phyloP scores from a whole-genome alignment of 1,284 basidiomycete species.

The Garcileccinum viscosum region DNA sequence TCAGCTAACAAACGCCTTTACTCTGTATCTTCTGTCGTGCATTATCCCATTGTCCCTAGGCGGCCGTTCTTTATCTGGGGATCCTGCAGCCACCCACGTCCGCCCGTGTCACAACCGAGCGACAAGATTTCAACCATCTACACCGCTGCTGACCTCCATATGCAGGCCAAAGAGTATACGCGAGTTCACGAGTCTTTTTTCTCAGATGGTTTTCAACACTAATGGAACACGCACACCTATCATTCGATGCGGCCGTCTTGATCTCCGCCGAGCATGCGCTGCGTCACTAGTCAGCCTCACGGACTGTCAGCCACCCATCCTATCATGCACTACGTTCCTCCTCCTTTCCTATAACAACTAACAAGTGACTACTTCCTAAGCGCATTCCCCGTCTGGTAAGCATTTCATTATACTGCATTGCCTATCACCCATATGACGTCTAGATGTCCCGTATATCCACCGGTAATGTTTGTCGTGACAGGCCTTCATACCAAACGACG shows the following conservation, averaged over 20 bases:
- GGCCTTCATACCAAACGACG: constrained; percentile 33
- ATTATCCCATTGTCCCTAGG: no score
- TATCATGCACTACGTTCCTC: not conserved
- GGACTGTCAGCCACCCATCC: constrained; percentile 22
- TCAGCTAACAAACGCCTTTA: no score
- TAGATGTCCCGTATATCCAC: constrained; percentile 16
- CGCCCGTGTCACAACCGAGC: no score
- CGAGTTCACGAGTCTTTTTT: no score
- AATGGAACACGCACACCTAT: not conserved
- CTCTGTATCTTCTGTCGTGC: no score
- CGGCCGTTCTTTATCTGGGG: no score
- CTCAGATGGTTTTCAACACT: no score
- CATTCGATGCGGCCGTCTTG: not conserved
- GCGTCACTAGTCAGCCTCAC: constrained; percentile 23
- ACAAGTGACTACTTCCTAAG: not conserved
- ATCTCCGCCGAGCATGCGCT: not conserved
- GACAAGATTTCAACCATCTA: no score
- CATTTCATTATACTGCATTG: constrained; percentile 3
- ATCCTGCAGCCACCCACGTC: no score
- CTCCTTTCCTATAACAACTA: not conserved
- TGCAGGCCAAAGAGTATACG: no score
- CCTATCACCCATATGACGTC: constrained; percentile 22
- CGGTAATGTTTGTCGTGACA: constrained; percentile 33
- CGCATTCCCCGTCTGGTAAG: constrained; percentile 17
- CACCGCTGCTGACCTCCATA: no score